Percentiles rank a stretch among this genome's conserved stretches.
Conservation (phyloP, 2,329 filamentous ascomycete species). For the Colletotrichum godetiae region DNA sequence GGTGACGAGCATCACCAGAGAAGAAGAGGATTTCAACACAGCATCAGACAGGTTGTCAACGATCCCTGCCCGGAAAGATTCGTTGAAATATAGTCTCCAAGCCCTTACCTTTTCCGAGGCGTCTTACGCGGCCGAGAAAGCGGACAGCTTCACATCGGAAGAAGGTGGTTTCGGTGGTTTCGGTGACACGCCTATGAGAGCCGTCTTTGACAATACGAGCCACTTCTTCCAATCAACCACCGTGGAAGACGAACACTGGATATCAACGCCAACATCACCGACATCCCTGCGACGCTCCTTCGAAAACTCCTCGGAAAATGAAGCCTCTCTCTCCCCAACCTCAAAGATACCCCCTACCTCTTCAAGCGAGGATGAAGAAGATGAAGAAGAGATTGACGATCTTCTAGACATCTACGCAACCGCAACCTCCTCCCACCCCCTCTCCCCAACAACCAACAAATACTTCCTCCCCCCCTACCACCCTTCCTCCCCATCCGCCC, state of each 20-base stretch:
- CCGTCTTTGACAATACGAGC: neutral
- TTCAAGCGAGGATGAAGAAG: neutral
- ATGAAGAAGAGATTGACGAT: neutral
- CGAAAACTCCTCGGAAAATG: neutral
- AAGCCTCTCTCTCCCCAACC: neutral
- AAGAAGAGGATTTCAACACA: neutral
- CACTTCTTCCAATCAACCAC: neutral
- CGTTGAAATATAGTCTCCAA: neutral
- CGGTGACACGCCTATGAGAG: neutral
- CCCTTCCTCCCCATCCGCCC: neutral
- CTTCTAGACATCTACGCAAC: conserved; percentile 4
- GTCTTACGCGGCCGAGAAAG: neutral
- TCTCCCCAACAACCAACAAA: neutral
- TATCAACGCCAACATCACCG: neutral
- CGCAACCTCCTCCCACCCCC: neutral
- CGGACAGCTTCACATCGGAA: neutral
- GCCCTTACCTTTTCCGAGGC: neutral
- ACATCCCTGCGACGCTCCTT: neutral
- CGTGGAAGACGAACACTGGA: neutral
- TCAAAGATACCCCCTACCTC: neutral
- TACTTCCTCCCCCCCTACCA: conserved; percentile 19
- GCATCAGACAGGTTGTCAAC: neutral
- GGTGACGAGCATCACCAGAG: neutral
- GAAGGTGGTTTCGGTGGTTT: neutral
- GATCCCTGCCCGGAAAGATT: neutral